Conservation (phyloP, 2,329 filamentous ascomycete species). For the Fusarium sp. region DNA sequence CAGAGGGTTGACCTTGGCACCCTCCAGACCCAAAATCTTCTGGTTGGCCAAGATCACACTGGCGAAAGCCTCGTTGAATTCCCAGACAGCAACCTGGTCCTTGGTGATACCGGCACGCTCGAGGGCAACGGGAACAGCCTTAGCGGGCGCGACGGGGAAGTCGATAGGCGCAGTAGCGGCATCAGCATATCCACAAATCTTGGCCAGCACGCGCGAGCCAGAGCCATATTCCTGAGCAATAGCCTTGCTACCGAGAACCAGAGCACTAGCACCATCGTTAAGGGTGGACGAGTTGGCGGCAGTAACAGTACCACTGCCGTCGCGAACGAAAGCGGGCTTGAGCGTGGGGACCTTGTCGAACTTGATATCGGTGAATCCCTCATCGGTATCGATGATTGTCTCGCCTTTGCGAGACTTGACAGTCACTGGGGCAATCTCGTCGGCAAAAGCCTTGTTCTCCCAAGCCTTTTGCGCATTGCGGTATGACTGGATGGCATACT, state of each 20-base stretch:
- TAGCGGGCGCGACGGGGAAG: constrained; percentile 92
- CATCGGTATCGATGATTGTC: constrained; percentile 83
- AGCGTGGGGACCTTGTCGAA: constrained; percentile 87
- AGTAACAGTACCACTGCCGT: constrained; percentile 90
- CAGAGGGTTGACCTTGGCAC: constrained; percentile 86
- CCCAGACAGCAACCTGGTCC: constrained; percentile 94
- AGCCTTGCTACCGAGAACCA: constrained; percentile 86
- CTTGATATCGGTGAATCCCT: constrained; percentile 90
- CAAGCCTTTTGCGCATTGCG: constrained; percentile 91
- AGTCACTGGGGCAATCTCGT: constrained; percentile 91
- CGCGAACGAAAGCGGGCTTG: constrained; percentile 91
- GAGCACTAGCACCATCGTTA: constrained; percentile 92
- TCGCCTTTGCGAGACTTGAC: constrained; percentile 89
- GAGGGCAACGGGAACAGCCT: constrained; percentile 91
- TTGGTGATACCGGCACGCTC: constrained; percentile 91
- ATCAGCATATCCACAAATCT: constrained; percentile 88
- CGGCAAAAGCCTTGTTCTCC: constrained; percentile 84
- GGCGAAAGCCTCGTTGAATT: constrained; percentile 99
- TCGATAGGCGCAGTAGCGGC: constrained; percentile 92
- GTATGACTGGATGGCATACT: constrained; percentile 91
- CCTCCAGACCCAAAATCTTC: constrained; percentile 87
- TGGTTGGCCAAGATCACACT: constrained; percentile 95
- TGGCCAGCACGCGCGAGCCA: constrained; percentile 86
- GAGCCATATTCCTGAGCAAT: constrained; percentile 85
- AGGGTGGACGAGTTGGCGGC: constrained; percentile 95